These are phyloP conservation scores for Volvox africanus DNA, from an alignment of 139 green algal species.

Conservation along the genomic window DNA sequence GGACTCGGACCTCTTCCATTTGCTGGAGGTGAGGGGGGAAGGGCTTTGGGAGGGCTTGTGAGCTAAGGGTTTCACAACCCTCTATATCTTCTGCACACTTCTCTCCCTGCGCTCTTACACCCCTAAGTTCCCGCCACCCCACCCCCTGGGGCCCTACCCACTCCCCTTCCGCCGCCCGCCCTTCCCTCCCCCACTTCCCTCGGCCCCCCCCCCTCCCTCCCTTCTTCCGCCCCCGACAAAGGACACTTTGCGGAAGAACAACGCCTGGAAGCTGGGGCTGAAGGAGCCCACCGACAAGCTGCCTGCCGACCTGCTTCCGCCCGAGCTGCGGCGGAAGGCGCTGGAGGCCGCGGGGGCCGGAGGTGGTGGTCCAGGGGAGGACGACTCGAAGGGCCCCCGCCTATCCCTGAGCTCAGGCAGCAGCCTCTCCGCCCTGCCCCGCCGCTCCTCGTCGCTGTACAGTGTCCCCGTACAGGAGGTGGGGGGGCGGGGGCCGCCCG, in stretches of 20 bases:
- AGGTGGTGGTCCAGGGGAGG: neutral
- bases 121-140: neutral
- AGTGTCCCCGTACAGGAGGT: neutral
- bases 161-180: neutral
- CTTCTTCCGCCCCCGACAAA: neutral
- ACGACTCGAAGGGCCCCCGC: neutral
- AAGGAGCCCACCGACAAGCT: conserved; percentile 33
- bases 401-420: neutral
- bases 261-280: conserved; percentile 57
- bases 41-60: neutral
- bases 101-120: neutral
- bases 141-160: neutral
- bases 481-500: neutral
- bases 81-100: neutral
- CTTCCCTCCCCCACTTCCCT: neutral
- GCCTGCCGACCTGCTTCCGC: conserved; percentile 1
- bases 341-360: neutral
- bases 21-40: conserved; percentile 55
- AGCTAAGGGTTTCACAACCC: too few species aligned
- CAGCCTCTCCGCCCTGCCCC: neutral
- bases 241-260: conserved; percentile 46
- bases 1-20: conserved; percentile 72
- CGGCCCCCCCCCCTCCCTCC: neutral
- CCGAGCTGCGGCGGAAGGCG: conserved; percentile 9
- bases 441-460: neutral